Evolutionary conservation across 192 early-diverging fungal species (phyloP), one percentile per base, ranked within the genome.

Genomic region (Coemansia sp.): DNA sequence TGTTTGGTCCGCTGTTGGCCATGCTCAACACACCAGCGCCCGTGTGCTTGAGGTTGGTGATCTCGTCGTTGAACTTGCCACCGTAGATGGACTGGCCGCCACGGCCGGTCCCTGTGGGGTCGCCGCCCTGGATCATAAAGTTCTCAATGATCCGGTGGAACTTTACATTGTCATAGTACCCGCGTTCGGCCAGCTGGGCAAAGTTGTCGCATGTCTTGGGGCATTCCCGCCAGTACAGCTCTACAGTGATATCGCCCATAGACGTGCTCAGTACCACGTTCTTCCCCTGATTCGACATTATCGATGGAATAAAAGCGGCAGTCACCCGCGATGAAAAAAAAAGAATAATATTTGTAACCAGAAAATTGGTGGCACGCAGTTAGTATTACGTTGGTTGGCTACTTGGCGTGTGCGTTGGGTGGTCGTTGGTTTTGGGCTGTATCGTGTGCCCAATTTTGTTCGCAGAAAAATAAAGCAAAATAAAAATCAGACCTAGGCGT

Each of bases 61-160:
- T 78, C 48, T 90, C 88, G 60, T 88, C 86, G 4, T 71, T 70
- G 44, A 90, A 90, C 33, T 80, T 78, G 50, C 60, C 74, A 44
- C 68, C 67, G 67, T 78, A 89, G 47, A 67, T 77, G 7, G 82
- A 87, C 40, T 80, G 74, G 9, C 96, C 94, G 17, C 94, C 94
- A 18, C 88, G 78, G 11, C 93, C 93, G 14, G 93, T 98, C 8
- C 88, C 92, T 4, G 94, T 97, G 11, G 94, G 96, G 59, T 99
- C 94, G 43, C 92, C 90, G 42, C 91, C 92, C 80, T 99, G 96
- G 31, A 99, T 88, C 90, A 99, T 93, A 51, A 97, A 99, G 47
- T 94, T 81, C 25, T 77, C 78, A 34, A 91, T 87, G 27, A 79
- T 83, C 20, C 94, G 77, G 56, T 97, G 94, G 59, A 97, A 96